Percentiles rank a stretch among this genome's conserved stretches.
Evolutionary conservation across 805 yeast species (phyloP).

Genomic region (Starmera amethionina): DNA sequence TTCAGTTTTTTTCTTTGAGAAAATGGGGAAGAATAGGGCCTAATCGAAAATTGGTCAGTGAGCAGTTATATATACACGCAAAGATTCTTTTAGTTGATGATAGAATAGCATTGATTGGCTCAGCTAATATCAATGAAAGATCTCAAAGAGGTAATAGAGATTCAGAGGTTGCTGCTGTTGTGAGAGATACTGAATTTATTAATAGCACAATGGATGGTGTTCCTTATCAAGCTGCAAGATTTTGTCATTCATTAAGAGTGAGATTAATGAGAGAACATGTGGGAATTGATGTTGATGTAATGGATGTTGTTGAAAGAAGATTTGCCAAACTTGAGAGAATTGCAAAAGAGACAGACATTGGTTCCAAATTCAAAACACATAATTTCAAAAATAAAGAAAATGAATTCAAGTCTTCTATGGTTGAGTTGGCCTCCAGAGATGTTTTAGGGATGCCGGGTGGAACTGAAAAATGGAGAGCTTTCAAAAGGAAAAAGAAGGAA

Average conservation of each 20-base stretch:
- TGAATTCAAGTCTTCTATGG: conserved; percentile 49
- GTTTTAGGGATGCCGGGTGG: conserved; percentile 44
- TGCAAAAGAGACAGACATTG: conserved; percentile 19
- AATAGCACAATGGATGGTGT: conserved; percentile 67
- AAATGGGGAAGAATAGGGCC: conserved; percentile 94
- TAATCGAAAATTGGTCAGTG: conserved; percentile 64
- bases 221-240: conserved; percentile 72
- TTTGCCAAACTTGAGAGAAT: conserved; percentile 33
- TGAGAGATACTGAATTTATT: conserved; percentile 73
- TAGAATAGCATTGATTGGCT: conserved; percentile 86
- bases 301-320: conserved; percentile 73
- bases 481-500: conserved; percentile 1
- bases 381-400: conserved; percentile 25
- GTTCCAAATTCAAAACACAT: conserved; percentile 32
- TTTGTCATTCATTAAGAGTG: conserved; percentile 82
- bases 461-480: conserved; percentile 33
- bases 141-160: conserved; percentile 93
- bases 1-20: conserved; percentile 83
- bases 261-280: conserved; percentile 94
- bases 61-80: conserved; percentile 90
- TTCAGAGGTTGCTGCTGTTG: conserved; percentile 85
- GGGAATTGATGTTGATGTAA: conserved; percentile 83
- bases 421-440: conserved; percentile 65
- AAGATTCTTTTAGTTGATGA: conserved; percentile 90
- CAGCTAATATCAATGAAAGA: conserved; percentile 95